phyloP scores from a whole-genome alignment of 805 yeast species.

The Blastobotrys robertii region DNA sequence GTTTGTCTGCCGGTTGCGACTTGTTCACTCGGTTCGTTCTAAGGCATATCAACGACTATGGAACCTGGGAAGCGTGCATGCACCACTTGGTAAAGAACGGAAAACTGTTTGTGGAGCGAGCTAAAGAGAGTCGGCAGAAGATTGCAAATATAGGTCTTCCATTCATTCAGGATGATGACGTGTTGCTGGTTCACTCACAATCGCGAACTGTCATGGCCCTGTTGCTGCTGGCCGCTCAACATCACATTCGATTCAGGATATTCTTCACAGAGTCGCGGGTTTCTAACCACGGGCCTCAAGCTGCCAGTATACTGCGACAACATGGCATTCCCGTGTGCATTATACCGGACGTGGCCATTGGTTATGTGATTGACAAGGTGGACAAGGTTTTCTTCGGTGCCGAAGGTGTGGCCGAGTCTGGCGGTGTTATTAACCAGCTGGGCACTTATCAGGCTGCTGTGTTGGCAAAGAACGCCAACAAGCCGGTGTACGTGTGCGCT shows the following conservation, averaged over 20 bases:
- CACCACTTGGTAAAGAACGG: constrained; percentile 89
- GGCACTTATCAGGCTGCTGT: constrained; percentile 95
- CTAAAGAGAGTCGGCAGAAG: constrained; percentile 78
- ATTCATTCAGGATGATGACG: constrained; percentile 89
- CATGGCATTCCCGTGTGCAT: constrained; percentile 78
- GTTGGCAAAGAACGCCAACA: constrained; percentile 78
- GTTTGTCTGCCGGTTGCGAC: constrained; percentile 96
- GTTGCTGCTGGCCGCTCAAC: constrained; percentile 64
- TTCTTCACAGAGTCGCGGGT: constrained; percentile 92
- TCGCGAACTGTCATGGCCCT: constrained; percentile 83
- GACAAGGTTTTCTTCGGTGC: constrained; percentile 96
- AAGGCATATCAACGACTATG: constrained; percentile 70
- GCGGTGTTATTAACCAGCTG: constrained; percentile 87
- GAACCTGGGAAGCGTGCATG: constrained; percentile 93
- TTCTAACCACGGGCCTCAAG: constrained; percentile 58
- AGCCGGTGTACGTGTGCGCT: constrained; percentile 88
- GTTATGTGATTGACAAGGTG: constrained; percentile 80
- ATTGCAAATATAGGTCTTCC: constrained; percentile 83
- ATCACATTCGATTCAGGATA: constrained; percentile 75
- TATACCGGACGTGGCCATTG: constrained; percentile 89
- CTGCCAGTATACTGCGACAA: constrained; percentile 58
- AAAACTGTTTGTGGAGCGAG: constrained; percentile 79
- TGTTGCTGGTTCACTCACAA: constrained; percentile 76
- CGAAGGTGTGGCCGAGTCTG: constrained; percentile 98
- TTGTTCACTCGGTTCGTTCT: constrained; percentile 88